A percentile compares a stretch with the other conserved stretches of the same genome.
These are phyloP conservation scores for Stachybotrys chlorohalonatus DNA, from an alignment of 2,329 filamentous ascomycete genomes.

Conservation along the genomic window DNA sequence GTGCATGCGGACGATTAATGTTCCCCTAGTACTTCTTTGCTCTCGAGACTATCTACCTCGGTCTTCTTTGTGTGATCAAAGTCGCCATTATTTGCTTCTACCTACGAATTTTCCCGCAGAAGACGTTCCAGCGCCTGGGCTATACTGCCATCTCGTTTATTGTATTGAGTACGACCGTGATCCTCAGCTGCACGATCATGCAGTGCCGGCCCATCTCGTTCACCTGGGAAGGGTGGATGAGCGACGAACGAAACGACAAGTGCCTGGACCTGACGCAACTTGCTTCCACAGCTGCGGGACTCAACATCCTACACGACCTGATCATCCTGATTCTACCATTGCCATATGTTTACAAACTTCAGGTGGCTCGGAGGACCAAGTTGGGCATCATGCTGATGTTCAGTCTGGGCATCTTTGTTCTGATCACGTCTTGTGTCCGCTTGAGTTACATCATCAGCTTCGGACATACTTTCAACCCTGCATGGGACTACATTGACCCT, in stretches of 20 bases:
- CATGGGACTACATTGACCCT: slow-evolving; percentile 30
- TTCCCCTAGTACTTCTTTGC: slow-evolving; percentile 16
- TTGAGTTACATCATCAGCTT: slow-evolving; percentile 24
- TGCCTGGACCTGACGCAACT: slow-evolving; percentile 17
- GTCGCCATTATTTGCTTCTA: slow-evolving; percentile 29
- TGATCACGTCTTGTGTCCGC: slow-evolving; percentile 25
- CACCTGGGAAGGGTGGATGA: slow-evolving; percentile 18
- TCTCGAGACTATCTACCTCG: slow-evolving; percentile 24
- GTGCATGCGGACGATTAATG: slow-evolving; percentile 1
- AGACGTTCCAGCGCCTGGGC: slow-evolving; percentile 20
- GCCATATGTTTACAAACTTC: slow-evolving; percentile 27
- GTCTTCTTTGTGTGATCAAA: slow-evolving; percentile 28
- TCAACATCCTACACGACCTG: slow-evolving; percentile 36
- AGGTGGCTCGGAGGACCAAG: slow-evolving; percentile 31
- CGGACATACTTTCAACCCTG: slow-evolving; percentile 24
- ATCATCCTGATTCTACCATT: slow-evolving; percentile 34
- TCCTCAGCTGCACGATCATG: slow-evolving; percentile 28
- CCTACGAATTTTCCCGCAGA: slow-evolving; percentile 25
- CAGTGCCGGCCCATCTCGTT: slow-evolving; percentile 29
- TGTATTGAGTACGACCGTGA: slow-evolving; percentile 21
- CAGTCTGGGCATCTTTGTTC: slow-evolving; percentile 30
- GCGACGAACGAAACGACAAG: slow-evolving; percentile 2
- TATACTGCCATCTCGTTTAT: slow-evolving; percentile 23
- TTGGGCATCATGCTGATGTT: slow-evolving; percentile 33
- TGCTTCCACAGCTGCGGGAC: slow-evolving; percentile 30